Conservation (phyloP, 2,329 filamentous ascomycete genomes). For the Pseudocercospora eumusae region DNA sequence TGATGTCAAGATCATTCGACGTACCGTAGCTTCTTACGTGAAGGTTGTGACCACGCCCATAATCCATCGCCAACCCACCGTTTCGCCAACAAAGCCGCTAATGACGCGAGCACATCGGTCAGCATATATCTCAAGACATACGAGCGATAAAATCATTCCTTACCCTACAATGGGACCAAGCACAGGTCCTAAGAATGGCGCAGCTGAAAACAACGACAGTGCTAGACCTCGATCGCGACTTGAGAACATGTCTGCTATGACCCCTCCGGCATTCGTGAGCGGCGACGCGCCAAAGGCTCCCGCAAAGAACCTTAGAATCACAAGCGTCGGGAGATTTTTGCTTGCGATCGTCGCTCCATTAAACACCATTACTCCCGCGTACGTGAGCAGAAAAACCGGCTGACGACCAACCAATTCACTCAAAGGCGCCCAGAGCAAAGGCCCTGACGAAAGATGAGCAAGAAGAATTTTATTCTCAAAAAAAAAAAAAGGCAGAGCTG, state of each 20-base stretch:
- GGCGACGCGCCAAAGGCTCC: constrained; percentile 44
- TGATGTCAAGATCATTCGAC: background rate
- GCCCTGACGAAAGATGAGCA: constrained; percentile 1
- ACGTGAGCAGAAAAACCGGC: constrained; percentile 38
- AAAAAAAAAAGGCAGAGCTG: no score
- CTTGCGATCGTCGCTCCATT: constrained; percentile 43
- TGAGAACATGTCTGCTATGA: constrained; percentile 47
- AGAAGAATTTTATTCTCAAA: constrained; percentile 55
- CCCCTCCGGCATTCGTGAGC: constrained; percentile 47
- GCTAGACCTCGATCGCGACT: constrained; percentile 49
- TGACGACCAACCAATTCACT: constrained; percentile 60
- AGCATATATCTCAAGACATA: background rate
- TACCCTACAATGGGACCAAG: constrained; percentile 61
- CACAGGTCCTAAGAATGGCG: constrained; percentile 64
- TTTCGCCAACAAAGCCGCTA: constrained; percentile 45
- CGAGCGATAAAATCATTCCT: no score
- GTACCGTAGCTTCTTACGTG: background rate
- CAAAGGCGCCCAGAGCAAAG: constrained; percentile 57
- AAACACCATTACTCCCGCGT: constrained; percentile 38
- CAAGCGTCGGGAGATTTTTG: constrained; percentile 45
- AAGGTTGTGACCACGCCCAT: constrained; percentile 58
- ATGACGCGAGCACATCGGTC: background rate
- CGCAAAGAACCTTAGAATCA: constrained; percentile 47
- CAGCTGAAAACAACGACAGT: constrained; percentile 63
- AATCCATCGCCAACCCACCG: constrained; percentile 66